A percentile compares a stretch with the other conserved stretches of the same genome.
phyloP scores from a whole-genome alignment of 1,284 basidiomycete species.

The Apiotrichum mycotoxinovorans region DNA sequence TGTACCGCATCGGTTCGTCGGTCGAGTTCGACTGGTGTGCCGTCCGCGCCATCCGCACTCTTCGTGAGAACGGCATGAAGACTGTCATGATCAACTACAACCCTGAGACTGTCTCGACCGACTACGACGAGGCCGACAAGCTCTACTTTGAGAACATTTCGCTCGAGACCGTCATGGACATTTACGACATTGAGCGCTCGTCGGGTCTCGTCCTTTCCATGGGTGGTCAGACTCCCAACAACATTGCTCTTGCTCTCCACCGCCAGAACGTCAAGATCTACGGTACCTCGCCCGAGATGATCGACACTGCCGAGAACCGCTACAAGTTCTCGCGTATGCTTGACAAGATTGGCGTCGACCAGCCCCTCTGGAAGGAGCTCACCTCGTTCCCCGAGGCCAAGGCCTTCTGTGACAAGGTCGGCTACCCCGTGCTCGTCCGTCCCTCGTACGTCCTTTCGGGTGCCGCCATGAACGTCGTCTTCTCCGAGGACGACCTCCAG shows the following conservation, averaged over 20 bases:
- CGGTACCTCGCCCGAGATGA: slow-evolving; percentile 98
- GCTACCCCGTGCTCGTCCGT: slow-evolving; percentile 92
- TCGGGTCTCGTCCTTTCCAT: slow-evolving; percentile 93
- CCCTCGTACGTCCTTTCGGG: slow-evolving; percentile 98
- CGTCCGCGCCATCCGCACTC: slow-evolving; percentile 90
- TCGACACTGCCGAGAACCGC: slow-evolving; percentile 97
- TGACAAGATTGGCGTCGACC: slow-evolving; percentile 96
- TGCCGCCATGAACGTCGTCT: slow-evolving; percentile 99
- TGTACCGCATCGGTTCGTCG: slow-evolving; percentile 96
- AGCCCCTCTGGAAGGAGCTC: slow-evolving; percentile 95
- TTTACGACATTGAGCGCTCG: slow-evolving; percentile 87
- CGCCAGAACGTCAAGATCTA: slow-evolving; percentile 97
- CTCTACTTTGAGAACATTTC: slow-evolving; percentile 99
- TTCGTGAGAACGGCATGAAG: slow-evolving; percentile 88
- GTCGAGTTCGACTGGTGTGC: slow-evolving; percentile 99
- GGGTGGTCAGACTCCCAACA: slow-evolving; percentile 98
- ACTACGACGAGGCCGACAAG: slow-evolving; percentile 97
- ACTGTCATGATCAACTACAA: slow-evolving; percentile 99
- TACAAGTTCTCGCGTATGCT: slow-evolving; percentile 99
- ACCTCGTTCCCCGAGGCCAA: slow-evolving; percentile 86
- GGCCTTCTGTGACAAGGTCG: slow-evolving; percentile 81
- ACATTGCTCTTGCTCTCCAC: slow-evolving; percentile 88
- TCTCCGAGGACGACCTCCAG: slow-evolving; percentile 81
- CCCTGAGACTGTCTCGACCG: slow-evolving; percentile 97
- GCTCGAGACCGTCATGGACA: slow-evolving; percentile 92